Evolutionary conservation across 78 protist genomes (phyloP).

Genomic region (Andalucia godoyi): DNA sequence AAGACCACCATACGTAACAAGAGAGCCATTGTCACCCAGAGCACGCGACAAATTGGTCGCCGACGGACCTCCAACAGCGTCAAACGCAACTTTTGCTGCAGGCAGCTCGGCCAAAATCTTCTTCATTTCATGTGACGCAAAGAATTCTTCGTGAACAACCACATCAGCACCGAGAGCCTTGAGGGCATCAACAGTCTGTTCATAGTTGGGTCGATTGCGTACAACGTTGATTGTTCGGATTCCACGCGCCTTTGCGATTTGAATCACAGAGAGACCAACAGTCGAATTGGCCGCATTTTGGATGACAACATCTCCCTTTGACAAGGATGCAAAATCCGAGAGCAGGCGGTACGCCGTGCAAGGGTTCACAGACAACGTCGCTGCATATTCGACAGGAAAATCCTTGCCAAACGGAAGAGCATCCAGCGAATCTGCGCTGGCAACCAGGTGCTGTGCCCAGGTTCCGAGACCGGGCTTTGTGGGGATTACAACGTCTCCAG

Average conservation of each 20-base stretch:
- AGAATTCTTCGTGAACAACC: constrained; percentile 53
- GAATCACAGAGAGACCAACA: constrained; percentile 67
- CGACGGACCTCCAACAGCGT: constrained; percentile 61
- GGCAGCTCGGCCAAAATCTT: constrained; percentile 29
- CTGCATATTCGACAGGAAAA: constrained; percentile 35
- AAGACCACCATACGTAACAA: constrained; percentile 83
- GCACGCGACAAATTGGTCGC: constrained; percentile 40
- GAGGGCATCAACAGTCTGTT: constrained; percentile 15
- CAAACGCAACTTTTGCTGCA: constrained; percentile 46
- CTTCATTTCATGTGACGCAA: constrained; percentile 18
- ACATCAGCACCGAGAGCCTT: constrained; percentile 55
- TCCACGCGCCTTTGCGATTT: constrained; percentile 45
- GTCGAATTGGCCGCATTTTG: constrained; percentile 72
- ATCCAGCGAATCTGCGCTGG: not conserved
- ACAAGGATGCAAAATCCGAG: constrained; percentile 47
- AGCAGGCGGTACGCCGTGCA: constrained; percentile 74
- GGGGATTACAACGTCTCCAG: constrained; percentile 51
- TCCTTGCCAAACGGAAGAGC: constrained; percentile 31
- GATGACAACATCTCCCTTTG: constrained; percentile 63
- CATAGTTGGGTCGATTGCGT: constrained; percentile 29
- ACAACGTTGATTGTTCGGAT: constrained; percentile 56
- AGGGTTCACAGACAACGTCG: constrained; percentile 57
- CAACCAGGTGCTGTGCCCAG: not conserved
- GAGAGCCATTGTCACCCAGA: constrained; percentile 41
- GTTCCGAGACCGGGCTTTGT: constrained; percentile 9